Evolutionary conservation across 2,329 filamentous ascomycete genomes (phyloP).

Genomic region (Aphanoascus verrucosus): DNA sequence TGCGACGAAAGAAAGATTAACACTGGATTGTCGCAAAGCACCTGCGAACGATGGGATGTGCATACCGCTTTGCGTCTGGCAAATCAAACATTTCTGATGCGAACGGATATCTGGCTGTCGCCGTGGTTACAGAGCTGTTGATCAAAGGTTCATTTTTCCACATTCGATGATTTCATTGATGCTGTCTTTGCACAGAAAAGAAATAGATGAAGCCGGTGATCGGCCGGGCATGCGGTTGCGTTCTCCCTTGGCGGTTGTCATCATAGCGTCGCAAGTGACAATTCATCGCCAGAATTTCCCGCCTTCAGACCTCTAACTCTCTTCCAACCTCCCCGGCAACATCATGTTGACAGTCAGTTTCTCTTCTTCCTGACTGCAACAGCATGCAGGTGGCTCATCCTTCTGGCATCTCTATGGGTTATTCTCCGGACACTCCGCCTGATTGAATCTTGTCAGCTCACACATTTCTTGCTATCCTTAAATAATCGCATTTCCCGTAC

Average conservation of each 20-base stretch:
- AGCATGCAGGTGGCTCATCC: conserved; percentile 4
- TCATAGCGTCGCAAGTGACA: conserved; percentile 4
- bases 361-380: conserved; percentile 1
- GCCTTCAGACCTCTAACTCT: background rate
- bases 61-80: conserved; percentile 14
- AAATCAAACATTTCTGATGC: conserved; percentile 10
- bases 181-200: background rate
- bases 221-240: background rate
- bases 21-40: too few species aligned
- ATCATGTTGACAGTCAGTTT: background rate
- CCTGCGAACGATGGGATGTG: background rate
- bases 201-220: background rate
- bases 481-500: background rate
- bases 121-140: background rate
- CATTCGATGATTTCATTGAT: conserved; percentile 10
- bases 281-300: conserved; percentile 9
- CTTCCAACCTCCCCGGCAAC: background rate
- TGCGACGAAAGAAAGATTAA: background rate
- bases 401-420: conserved; percentile 12
- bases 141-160: background rate
- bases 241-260: too few species aligned
- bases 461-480: background rate
- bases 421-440: conserved; percentile 12
- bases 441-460: background rate
- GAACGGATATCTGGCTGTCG: background rate